A percentile compares a stretch with the other conserved stretches of the same genome.
Evolutionary conservation across 1,139 yeast species (phyloP).

Genomic region (Yamadazyma atmosphaerica): DNA sequence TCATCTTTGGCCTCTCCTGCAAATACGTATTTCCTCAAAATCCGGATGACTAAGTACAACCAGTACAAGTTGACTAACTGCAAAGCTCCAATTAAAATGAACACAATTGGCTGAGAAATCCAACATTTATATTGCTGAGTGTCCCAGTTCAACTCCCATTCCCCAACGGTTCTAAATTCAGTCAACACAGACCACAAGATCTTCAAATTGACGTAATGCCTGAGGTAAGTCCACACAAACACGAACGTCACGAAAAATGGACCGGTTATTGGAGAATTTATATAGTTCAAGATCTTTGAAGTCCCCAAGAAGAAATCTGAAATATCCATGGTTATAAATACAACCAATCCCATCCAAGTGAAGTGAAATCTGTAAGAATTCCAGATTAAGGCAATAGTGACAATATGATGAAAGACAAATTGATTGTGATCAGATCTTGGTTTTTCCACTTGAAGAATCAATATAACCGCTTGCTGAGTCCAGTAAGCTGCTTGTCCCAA

Average conservation of each 20-base stretch:
- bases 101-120: constrained; percentile 90
- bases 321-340: constrained; percentile 93
- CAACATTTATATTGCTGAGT: constrained; percentile 95
- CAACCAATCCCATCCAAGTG: constrained; percentile 91
- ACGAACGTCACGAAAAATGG: constrained; percentile 73
- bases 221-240: constrained; percentile 76
- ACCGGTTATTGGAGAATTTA: constrained; percentile 63
- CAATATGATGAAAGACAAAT: constrained; percentile 87
- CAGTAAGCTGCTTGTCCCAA: constrained; percentile 94
- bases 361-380: constrained; percentile 90
- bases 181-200: constrained; percentile 88
- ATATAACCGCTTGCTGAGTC: constrained; percentile 90
- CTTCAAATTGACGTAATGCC: constrained; percentile 80
- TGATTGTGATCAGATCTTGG: constrained; percentile 94
- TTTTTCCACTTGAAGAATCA: constrained; percentile 83
- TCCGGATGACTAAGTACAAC: constrained; percentile 79
- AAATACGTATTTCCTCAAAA: constrained; percentile 61
- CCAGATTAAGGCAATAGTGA: constrained; percentile 87
- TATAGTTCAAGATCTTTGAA: constrained; percentile 84
- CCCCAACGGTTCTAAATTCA: constrained; percentile 83
- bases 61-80: constrained; percentile 87
- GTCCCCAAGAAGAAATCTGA: constrained; percentile 86
- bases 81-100: constrained; percentile 70
- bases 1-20: constrained; percentile 74
- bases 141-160: constrained; percentile 78